These are phyloP conservation scores for Thermomucor indicae-seudaticae DNA, from an alignment of 371 early-diverging fungal genomes.

Conservation along the genomic window DNA sequence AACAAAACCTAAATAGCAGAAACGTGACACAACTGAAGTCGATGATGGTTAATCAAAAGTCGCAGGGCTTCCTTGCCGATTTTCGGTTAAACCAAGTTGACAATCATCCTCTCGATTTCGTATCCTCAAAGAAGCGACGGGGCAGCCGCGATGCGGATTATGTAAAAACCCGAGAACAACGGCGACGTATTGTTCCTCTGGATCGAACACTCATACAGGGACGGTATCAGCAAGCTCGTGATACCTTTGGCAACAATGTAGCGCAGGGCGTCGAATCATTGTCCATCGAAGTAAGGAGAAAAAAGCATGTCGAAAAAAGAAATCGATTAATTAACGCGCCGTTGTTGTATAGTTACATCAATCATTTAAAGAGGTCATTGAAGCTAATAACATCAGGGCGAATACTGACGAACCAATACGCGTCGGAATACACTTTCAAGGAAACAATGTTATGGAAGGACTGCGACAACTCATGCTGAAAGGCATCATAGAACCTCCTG, in stretches of 20 bases:
- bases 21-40: conserved; percentile 25
- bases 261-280: conserved; percentile 8
- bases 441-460: conserved; percentile 50
- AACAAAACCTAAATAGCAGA: conserved; percentile 27
- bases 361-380: conserved; percentile 1
- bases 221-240: conserved; percentile 6
- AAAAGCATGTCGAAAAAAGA: not conserved
- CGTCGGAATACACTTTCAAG: conserved; percentile 32
- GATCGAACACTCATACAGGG: conserved; percentile 12
- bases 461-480: conserved; percentile 29
- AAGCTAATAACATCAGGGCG: too few species aligned
- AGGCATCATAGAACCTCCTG: conserved; percentile 33
- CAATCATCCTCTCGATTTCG: conserved; percentile 43
- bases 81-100: conserved; percentile 43
- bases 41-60: conserved; percentile 28
- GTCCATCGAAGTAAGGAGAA: conserved; percentile 18
- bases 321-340: not conserved
- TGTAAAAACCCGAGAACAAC: conserved; percentile 13
- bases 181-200: conserved; percentile 27
- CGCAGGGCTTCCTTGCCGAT: conserved; percentile 37
- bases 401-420: too few species aligned
- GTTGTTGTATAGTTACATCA: not conserved
- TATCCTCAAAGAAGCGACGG: conserved; percentile 5
- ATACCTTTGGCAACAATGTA: conserved; percentile 13
- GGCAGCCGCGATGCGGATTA: conserved; percentile 2